Evolutionary conservation across 1,284 basidiomycete species (phyloP).

Genomic region (Calocybe gambosa): DNA sequence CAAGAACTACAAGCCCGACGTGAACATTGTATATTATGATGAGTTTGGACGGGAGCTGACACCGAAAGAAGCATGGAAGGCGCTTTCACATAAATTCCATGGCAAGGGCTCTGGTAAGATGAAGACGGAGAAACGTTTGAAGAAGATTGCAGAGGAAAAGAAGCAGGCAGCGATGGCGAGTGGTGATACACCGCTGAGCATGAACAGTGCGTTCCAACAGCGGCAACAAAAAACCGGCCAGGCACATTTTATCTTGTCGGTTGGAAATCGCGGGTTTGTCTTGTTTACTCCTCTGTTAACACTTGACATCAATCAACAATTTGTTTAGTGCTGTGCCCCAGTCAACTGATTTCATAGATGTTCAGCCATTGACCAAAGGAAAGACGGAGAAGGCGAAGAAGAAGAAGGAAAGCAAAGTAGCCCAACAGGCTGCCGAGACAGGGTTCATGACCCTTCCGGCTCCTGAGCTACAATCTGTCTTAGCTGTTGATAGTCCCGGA

Average conservation of each 20-base stretch:
- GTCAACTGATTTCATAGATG: slow-evolving; percentile 69
- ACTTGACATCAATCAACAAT: slow-evolving; percentile 13
- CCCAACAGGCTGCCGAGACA: slow-evolving; percentile 41
- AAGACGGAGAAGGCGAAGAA: slow-evolving; percentile 76
- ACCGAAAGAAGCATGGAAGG: slow-evolving; percentile 97
- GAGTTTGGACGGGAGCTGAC: slow-evolving; percentile 89
- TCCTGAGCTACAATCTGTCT: slow-evolving; percentile 33
- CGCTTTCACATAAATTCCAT: slow-evolving; percentile 91
- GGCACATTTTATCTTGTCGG: slow-evolving; percentile 89
- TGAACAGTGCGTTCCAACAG: slow-evolving; percentile 86
- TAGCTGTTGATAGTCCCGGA: slow-evolving; percentile 42
- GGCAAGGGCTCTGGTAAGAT: slow-evolving; percentile 91
- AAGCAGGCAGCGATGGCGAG: slow-evolving; percentile 88
- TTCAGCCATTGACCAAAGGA: slow-evolving; percentile 70
- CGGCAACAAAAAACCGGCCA: slow-evolving; percentile 89
- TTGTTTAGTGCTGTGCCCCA: slow-evolving; percentile 69
- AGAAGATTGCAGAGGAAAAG: slow-evolving; percentile 91
- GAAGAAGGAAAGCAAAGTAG: slow-evolving; percentile 45
- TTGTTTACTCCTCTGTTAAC: slow-evolving; percentile 4
- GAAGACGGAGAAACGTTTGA: slow-evolving; percentile 91
- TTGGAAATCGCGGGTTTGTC: slow-evolving; percentile 86
- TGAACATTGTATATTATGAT: slow-evolving; percentile 96
- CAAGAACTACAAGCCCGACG: slow-evolving; percentile 94
- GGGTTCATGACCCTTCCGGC: slow-evolving; percentile 71
- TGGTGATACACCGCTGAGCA: slow-evolving; percentile 89